Evolutionary conservation across 1,284 basidiomycete genomes (phyloP), one percentile per base, ranked within the genome.

Genomic region (Marasmius sp.): DNA sequence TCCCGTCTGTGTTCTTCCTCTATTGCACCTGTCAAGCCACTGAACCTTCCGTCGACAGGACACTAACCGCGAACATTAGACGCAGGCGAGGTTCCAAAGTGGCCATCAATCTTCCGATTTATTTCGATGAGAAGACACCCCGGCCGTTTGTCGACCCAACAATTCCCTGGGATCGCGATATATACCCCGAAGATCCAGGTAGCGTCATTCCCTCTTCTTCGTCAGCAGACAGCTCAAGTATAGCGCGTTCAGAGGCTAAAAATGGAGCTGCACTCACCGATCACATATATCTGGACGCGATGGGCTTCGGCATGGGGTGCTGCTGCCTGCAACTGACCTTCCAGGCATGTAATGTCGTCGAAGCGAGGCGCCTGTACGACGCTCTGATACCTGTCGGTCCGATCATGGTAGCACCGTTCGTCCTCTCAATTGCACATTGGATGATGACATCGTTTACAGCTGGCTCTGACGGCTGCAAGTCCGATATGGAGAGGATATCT

Each of bases 241-340:
- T 41, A n/a, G 59, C 54, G 20, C 45, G 33, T 43, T 48, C 50
- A 88, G 95, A 97, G 80, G 95, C 95, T 1, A 92, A 89, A 73
- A 81, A 88, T 61, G 95, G 94, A 5, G 94, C 94, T 10, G 96
- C 95, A 10, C 81, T 93, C 56, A 80, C 83, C 12, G 90, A 97
- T 74, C 95, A 98, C 75, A 95, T 99, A 68, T 99, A 99, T 75
- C 87, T 99, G 83, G 97, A 99, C 75, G 96, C 97, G 1, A 98
- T 98, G 97, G 97, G 96, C 27, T 99, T 99, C 75, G 97, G 97
- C 50, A 99, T 98, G 97, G 97, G 97, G 3, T 98, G 97, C 71
- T 97, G 94, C 72, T 99, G 97, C 76, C 80, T 99, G 57, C 97
- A 99, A 72, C 85, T 99, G 66, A 99, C 97, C 3, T 98, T 99